Evolutionary conservation across 345 rosid genomes (phyloP).

Genomic region (Linum usitatissimum): DNA sequence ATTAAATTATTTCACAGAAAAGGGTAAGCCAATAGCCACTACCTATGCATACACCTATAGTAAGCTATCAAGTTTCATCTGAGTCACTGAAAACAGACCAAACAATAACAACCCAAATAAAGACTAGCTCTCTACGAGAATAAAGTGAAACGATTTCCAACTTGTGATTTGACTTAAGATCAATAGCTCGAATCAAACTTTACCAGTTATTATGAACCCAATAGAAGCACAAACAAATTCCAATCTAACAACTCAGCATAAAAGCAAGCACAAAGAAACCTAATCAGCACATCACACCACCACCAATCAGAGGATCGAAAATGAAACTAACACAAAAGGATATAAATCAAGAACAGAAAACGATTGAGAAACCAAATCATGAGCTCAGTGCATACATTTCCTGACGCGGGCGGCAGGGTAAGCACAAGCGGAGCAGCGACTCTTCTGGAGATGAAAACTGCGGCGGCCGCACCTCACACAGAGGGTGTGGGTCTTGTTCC

Average conservation of each 20-base stretch:
- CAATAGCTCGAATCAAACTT: too few species aligned
- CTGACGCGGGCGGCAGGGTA: constrained; percentile 99
- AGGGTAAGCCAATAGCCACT: too few species aligned
- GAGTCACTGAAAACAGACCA: too few species aligned
- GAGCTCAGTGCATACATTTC: constrained; percentile 38
- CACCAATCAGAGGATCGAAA: too few species aligned
- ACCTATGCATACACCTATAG: too few species aligned
- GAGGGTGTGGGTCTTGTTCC: constrained; percentile 97
- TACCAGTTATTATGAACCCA: too few species aligned
- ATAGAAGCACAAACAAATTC: too few species aligned
- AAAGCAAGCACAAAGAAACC: neutral
- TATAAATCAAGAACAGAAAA: neutral
- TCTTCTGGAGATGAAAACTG: constrained; percentile 96
- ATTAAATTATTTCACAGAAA: neutral
- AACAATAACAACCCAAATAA: neutral
- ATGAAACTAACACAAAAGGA: neutral
- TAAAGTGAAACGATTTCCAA: too few species aligned
- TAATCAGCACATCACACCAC: neutral
- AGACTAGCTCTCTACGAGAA: too few species aligned
- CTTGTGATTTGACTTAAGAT: too few species aligned
- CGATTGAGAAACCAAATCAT: neutral
- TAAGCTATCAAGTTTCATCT: too few species aligned
- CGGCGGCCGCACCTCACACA: constrained; percentile 99
- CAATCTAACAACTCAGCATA: neutral
- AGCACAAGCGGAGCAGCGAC: constrained; percentile 87